Conservation (phyloP, 1,284 basidiomycete genomes). For the Takashimella tepidaria region DNA sequence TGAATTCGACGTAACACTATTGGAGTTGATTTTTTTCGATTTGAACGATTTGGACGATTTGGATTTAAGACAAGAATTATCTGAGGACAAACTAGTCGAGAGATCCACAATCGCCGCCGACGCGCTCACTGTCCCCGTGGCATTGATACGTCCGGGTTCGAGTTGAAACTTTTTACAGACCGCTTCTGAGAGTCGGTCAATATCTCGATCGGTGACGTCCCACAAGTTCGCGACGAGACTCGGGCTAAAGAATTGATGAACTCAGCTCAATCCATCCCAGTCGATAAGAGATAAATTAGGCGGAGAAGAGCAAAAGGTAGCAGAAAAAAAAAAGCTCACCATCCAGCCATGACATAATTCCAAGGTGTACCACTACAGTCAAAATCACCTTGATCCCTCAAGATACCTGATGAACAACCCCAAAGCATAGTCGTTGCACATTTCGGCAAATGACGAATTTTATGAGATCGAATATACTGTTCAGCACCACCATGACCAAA, state of each 20-base stretch:
- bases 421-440: slow-evolving; percentile 96
- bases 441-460: slow-evolving; percentile 67
- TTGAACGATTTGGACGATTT: neutral
- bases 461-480: slow-evolving; percentile 83
- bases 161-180: slow-evolving; percentile 74
- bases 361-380: slow-evolving; percentile 87
- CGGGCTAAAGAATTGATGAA: slow-evolving; percentile 58
- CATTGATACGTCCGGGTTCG: slow-evolving; percentile 35
- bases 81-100: slow-evolving; percentile 2
- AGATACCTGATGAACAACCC: slow-evolving; percentile 91
- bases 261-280: too few species aligned
- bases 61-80: neutral
- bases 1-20: neutral
- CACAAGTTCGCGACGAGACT: slow-evolving; percentile 90
- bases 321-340: slow-evolving; percentile 56
- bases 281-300: too few species aligned
- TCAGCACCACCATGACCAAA: slow-evolving; percentile 96
- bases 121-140: neutral
- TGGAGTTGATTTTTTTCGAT: neutral
- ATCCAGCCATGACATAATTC: slow-evolving; percentile 92
- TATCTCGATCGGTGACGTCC: slow-evolving; percentile 97
- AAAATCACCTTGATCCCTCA: slow-evolving; percentile 88
- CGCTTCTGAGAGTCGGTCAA: slow-evolving; percentile 81
- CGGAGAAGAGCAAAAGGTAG: neutral
- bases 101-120: neutral